Percentiles rank a stretch among this genome's conserved stretches.
Evolutionary conservation across 2,329 filamentous ascomycete species (phyloP).

Genomic region (Fusarium sp.): DNA sequence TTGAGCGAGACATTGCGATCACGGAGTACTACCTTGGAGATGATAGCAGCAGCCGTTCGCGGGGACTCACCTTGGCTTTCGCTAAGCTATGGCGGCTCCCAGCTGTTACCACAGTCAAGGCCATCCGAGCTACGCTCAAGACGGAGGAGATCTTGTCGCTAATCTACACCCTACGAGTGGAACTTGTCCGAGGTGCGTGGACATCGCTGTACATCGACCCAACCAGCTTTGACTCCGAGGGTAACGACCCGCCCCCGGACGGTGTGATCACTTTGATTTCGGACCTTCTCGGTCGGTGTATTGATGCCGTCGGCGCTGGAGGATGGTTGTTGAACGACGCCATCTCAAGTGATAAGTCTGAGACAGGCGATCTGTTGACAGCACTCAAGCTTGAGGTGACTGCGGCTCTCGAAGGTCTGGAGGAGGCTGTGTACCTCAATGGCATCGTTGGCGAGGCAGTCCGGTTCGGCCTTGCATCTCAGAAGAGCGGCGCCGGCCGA

Average conservation of each 20-base stretch:
- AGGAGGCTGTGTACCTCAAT: slow-evolving; percentile 73
- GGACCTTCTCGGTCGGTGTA: slow-evolving; percentile 75
- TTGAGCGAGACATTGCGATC: slow-evolving; percentile 72
- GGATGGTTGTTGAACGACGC: slow-evolving; percentile 77
- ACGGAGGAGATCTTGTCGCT: slow-evolving; percentile 76
- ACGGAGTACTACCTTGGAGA: slow-evolving; percentile 74
- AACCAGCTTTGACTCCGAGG: slow-evolving; percentile 56
- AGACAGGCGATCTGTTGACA: slow-evolving; percentile 71
- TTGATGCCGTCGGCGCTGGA: slow-evolving; percentile 78
- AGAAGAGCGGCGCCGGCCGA: slow-evolving; percentile 45
- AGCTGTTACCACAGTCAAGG: slow-evolving; percentile 65
- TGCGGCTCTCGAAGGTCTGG: slow-evolving; percentile 75
- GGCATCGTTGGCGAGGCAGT: slow-evolving; percentile 73
- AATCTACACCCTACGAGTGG: slow-evolving; percentile 76
- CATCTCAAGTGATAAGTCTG: slow-evolving; percentile 60
- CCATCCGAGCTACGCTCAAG: slow-evolving; percentile 70
- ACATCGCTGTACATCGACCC: slow-evolving; percentile 75
- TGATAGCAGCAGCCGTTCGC: slow-evolving; percentile 69
- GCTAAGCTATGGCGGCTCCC: slow-evolving; percentile 76
- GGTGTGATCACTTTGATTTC: slow-evolving; percentile 76
- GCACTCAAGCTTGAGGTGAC: slow-evolving; percentile 75
- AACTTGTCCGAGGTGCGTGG: slow-evolving; percentile 80
- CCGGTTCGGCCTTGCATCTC: slow-evolving; percentile 62
- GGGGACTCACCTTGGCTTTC: slow-evolving; percentile 74
- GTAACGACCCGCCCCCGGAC: slow-evolving; percentile 64